Base-by-base conservation (phyloP, 2,329 filamentous ascomycete species). In the Cladophialophora chaetospira region DNA sequence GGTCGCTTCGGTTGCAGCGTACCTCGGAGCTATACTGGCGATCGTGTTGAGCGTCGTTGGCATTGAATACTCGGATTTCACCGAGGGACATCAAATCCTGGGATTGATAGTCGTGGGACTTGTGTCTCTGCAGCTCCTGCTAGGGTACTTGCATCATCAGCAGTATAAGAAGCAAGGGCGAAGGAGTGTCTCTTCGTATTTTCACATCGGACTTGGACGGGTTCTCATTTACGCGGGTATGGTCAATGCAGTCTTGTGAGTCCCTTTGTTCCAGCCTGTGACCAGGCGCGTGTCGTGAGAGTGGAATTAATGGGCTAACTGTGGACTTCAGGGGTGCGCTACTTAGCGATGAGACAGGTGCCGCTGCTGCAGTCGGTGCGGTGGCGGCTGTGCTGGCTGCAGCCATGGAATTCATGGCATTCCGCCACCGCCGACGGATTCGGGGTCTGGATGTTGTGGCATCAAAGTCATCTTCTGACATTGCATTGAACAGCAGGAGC, bases 81-180 rank as follows among this genome's bases (percentile, higher is more conserved):
- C 61, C 58, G 71, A 74, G 3, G 66, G 73, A 2, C 77, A 79
- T 65, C 77, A 79, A 59, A 69, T 79, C 61, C 57, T 78, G 49
- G 76, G 76, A 21, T 69, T 79, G 31, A 29, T 76, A 29, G 55
- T 73, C 26, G 60, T 73, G 28, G 58, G 66, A 19, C 60, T 61
- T 1, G 57, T 71, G 6, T 52, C 70, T 35, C 42, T 69, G 5
- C 73, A 75, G 55, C 66, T 70, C 51, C 60, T 64, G 8, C 62
- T 73, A 5, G 73, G 73, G 5, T 64, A 70, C 9, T 63, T 67
- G 47, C 70, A 74, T 50, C 72, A 74, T 58, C 44, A 64, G 6
- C 60, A 70, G 50, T 73, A 69, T 60, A 67, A 64, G 44, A 56
- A 57, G 29, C 19, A 58, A 47, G 36, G 63, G 52, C 11, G 25